Evolutionary conservation across 2,329 filamentous ascomycete genomes (phyloP), one percentile per base, ranked within the genome.

Genomic region (Geosmithia morbida): DNA sequence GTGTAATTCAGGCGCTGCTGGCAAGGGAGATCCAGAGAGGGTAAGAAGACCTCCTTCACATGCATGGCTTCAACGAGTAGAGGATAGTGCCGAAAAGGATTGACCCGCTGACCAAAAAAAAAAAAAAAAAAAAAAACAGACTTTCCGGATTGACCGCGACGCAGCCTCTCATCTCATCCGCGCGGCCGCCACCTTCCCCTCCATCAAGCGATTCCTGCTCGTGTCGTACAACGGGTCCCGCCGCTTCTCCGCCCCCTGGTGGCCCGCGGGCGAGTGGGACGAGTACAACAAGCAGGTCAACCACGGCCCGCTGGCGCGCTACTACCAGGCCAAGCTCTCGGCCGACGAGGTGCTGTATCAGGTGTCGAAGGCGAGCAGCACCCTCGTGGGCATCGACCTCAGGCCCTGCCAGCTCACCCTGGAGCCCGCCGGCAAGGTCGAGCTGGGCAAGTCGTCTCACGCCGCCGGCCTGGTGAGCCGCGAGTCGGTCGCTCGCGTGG

Each of bases 141-240:
- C 77, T 1, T 70, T 69, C 54, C 68, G 69, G 44, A 70, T 83
- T 47, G 79, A 83, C 59, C 68, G 74, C 41, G 78, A 84, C 55
- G 81, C 80, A 2, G 80, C 79, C 10, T 71, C 72, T 42, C 68
- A 77, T 57, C 78, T 80, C 57, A 74, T 83, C 63, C 69, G 72
- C 45, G 78, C 80, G 5, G 70, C 78, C 1, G 71, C 74, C 18
- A 60, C 70, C 7, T 69, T 70, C 0, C 70, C 76, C 0, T 63
- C 65, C 18, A 66, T 83, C 51, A 75, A 65, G 2, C 74, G 77
- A 50, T 84, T 83, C 62, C 68, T 85, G 45, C 71, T 84, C 54
- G 66, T 85, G 46, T 83, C 79, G 0, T 81, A 81, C 52, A 59
- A 76, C 11, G 68, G 68, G 49, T 74, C 75, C 17, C 72, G 81